phyloP scores from a whole-genome alignment of 129 eudicot species.

The Flaveria robusta region DNA sequence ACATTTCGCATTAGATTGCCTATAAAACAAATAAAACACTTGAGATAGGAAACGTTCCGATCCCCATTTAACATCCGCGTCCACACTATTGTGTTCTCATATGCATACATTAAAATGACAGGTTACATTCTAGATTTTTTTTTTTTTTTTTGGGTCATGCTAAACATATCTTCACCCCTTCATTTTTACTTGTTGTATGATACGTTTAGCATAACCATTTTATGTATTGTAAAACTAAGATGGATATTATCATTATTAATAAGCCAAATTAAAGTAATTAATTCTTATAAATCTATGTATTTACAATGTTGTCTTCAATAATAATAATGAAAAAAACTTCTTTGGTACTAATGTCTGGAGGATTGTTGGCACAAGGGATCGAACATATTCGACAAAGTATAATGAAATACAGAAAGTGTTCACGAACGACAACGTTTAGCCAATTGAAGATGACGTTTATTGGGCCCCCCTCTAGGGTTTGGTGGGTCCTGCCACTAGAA shows the following conservation, averaged over 20 bases:
- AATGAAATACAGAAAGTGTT: slow-evolving; percentile 20
- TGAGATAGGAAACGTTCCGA: no score
- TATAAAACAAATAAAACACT: neutral
- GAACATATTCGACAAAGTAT: slow-evolving; percentile 35
- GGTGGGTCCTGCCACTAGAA: slow-evolving; percentile 35
- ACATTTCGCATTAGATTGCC: neutral
- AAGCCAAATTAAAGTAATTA: neutral
- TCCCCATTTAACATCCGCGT: neutral
- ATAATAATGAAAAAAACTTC: neutral
- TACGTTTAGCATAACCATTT: no score
- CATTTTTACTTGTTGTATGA: no score
- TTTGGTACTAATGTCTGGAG: slow-evolving; percentile 27
- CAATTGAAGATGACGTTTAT: slow-evolving; percentile 11
- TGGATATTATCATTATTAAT: neutral
- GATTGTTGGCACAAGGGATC: slow-evolving; percentile 36
- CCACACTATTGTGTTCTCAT: neutral
- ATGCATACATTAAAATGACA: neutral
- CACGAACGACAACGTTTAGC: slow-evolving; percentile 22
- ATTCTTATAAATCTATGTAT: neutral
- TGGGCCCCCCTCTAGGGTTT: slow-evolving; percentile 22
- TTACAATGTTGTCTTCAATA: neutral
- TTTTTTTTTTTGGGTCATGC: no score
- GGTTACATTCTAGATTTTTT: no score
- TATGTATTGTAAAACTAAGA: neutral
- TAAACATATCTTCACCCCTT: no score